Evolutionary conservation across 179 eudicot genomes (phyloP), one percentile per base, ranked within the genome.

Genomic region (Patellifolia procumbens): DNA sequence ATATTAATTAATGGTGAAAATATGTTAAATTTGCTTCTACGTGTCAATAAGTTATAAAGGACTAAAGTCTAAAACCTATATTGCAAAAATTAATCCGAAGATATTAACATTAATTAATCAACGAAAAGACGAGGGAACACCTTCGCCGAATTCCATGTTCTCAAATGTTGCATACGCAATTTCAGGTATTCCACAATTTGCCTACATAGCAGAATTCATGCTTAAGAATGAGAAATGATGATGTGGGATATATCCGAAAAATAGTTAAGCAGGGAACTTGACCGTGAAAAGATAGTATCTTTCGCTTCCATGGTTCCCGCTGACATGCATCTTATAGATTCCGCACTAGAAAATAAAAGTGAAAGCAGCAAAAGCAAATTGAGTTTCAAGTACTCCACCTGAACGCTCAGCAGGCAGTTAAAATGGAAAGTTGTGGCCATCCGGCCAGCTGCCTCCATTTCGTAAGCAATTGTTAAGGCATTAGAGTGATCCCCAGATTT

Each of bases 401-500:
- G 99, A 66, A 91, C 94, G 56, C 97, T 95, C 70, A 95, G 76
- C 74, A 95, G 99, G 83, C 99, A 95, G 83, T 95, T 93, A 80
- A 93, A 95, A 85, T 94, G 98, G 67, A 86, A 91, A 43, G 99
- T 95, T 26, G 98, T 93, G 71, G 99, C 99, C 93, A 88, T 86
- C 78, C 99, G 82, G 73, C 99, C 99, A 75, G 92, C 93, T 17
- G 93, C 95, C 83, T 95, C 99, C 99, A 95, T 93, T 86, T 90
- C 95, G 76, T 93, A 91, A 75, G 99, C 96, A 72, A 95, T 88
- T 66, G 98, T 91, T 61, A 95, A 86, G 29, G 97, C 97, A 85
- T 93, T 95, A 37, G 94, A 88, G 81, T 95, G 99, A 85, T 93
- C 99, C 48, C 99, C 97, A 63, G 74, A 92, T 89, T 88, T 93